These are phyloP conservation scores for Mycena capillaripes DNA, from an alignment of 768 basidiomycete species.

Conservation along the genomic window DNA sequence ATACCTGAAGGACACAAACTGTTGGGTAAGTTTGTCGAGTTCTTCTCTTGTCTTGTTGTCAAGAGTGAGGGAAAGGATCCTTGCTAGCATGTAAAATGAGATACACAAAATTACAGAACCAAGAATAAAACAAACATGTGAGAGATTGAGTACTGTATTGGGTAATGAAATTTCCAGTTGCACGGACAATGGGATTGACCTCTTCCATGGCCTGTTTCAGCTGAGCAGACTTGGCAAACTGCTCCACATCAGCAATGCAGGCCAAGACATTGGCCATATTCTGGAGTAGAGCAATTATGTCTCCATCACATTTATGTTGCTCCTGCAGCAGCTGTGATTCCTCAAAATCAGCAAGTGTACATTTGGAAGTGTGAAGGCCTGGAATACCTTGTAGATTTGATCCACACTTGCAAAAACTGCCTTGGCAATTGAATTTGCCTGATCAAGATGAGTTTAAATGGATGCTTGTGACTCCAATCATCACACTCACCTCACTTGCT, in stretches of 20 bases:
- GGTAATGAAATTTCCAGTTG: constrained; percentile 42
- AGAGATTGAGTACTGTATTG: constrained; percentile 28
- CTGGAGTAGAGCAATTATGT: constrained; percentile 31
- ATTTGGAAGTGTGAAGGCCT: neutral
- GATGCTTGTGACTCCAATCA: neutral
- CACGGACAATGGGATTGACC: constrained; percentile 39
- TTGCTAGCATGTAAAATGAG: constrained; percentile 9
- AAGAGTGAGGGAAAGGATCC: neutral
- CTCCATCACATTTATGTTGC: neutral
- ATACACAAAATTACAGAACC: neutral
- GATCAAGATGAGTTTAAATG: constrained; percentile 35
- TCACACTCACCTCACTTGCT: neutral
- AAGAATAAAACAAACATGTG: constrained; percentile 14
- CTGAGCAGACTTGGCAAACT: constrained; percentile 40
- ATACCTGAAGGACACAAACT: constrained; percentile 37
- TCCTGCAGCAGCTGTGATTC: neutral
- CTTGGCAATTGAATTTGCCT: constrained; percentile 40
- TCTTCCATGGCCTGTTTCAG: constrained; percentile 42
- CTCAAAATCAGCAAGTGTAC: neutral
- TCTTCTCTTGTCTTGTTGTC: constrained; percentile 17
- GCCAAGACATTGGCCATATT: constrained; percentile 41
- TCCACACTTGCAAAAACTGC: constrained; percentile 41
- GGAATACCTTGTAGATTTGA: constrained; percentile 36
- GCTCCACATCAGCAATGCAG: constrained; percentile 41
- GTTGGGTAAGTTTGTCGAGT: constrained; percentile 35